These are phyloP conservation scores for Pichia californica DNA, from an alignment of 805 yeast genomes.

Conservation along the genomic window DNA sequence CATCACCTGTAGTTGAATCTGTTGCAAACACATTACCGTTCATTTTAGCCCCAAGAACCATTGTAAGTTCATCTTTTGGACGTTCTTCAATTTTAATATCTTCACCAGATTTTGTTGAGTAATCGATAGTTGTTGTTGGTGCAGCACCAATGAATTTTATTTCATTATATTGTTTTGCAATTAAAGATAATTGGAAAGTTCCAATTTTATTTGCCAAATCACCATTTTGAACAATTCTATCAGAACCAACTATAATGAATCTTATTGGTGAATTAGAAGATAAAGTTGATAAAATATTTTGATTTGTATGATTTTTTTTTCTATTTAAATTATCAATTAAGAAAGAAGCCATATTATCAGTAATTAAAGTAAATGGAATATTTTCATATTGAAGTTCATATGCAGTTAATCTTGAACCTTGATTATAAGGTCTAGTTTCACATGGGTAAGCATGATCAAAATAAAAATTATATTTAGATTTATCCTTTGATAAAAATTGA, in stretches of 20 bases:
- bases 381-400: slow-evolving; percentile 80
- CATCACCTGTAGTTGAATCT: slow-evolving; percentile 15
- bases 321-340: slow-evolving; percentile 43
- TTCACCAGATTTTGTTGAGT: slow-evolving; percentile 57
- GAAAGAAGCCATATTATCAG: slow-evolving; percentile 89
- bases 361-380: slow-evolving; percentile 82
- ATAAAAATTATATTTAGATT: slow-evolving; percentile 34
- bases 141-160: slow-evolving; percentile 92
- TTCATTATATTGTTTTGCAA: slow-evolving; percentile 56
- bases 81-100: slow-evolving; percentile 84
- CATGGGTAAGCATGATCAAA: slow-evolving; percentile 75
- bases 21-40: slow-evolving; percentile 28
- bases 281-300: slow-evolving; percentile 14
- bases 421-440: slow-evolving; percentile 95
- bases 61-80: slow-evolving; percentile 71
- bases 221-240: slow-evolving; percentile 86
- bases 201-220: slow-evolving; percentile 97
- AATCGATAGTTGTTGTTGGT: slow-evolving; percentile 86
- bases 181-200: slow-evolving; percentile 77
- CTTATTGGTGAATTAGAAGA: slow-evolving; percentile 58
- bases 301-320: slow-evolving; percentile 21
- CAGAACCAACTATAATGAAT: slow-evolving; percentile 92
- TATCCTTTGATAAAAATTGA: slow-evolving; percentile 26
- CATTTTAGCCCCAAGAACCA: slow-evolving; percentile 62
- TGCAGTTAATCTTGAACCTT: slow-evolving; percentile 90